These are phyloP conservation scores for Dactylellina cionopaga DNA, from an alignment of 2,329 filamentous ascomycete species.

Conservation along the genomic window DNA sequence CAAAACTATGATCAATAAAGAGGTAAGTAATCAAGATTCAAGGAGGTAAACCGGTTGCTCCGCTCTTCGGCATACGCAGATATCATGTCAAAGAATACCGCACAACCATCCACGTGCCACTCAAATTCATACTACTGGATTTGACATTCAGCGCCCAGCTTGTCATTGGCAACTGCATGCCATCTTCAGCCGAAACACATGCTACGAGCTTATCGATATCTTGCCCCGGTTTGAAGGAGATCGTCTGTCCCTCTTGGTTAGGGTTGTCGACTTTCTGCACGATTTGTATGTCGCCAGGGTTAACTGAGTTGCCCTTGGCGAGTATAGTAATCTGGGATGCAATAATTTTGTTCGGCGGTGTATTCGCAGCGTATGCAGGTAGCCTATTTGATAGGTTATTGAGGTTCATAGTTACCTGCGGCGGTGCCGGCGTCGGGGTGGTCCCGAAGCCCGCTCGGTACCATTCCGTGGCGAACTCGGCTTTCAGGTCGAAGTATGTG, in stretches of 20 bases:
- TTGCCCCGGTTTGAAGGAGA: neutral
- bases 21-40: too few species aligned
- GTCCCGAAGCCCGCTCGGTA: constrained; percentile 1
- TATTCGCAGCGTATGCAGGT: neutral
- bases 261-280: neutral
- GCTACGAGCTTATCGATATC: neutral
- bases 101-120: constrained; percentile 3
- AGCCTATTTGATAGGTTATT: constrained; percentile 1
- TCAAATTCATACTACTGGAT: neutral
- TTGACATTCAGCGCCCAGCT: constrained; percentile 3
- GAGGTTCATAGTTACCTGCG: neutral
- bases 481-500: constrained; percentile 1
- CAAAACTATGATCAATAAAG: too few species aligned
- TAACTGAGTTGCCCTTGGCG: neutral
- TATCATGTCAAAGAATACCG: neutral
- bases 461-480: constrained; percentile 3
- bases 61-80: neutral
- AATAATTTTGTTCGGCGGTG: neutral
- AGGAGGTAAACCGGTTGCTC: too few species aligned
- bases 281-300: neutral
- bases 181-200: neutral
- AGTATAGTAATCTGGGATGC: neutral
- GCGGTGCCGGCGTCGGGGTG: neutral
- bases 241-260: neutral
- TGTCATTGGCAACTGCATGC: neutral